A percentile compares a stretch with the other conserved stretches of the same genome.
Evolutionary conservation across 495 filamentous ascomycete species (phyloP).

Genomic region (Daldinia caldariorum): DNA sequence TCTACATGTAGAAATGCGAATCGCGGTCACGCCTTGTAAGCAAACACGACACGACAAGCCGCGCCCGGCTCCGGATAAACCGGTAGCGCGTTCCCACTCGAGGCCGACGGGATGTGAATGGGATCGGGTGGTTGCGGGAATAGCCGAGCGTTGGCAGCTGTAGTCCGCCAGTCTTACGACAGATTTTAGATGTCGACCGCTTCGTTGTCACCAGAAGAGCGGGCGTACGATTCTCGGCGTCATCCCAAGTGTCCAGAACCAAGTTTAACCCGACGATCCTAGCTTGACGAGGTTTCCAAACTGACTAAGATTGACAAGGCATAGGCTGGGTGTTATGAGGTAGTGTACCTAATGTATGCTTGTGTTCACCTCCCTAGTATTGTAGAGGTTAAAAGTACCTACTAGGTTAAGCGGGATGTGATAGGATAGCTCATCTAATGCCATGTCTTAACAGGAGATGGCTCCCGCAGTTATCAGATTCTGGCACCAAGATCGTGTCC

Average conservation of each 20-base stretch:
- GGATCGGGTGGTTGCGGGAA: constrained; percentile 31
- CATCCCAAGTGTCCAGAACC: constrained; percentile 6
- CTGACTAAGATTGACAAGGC: constrained; percentile 44
- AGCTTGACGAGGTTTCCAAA: constrained; percentile 26
- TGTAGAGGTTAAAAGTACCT: constrained; percentile 19
- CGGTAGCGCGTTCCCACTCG: constrained; percentile 29
- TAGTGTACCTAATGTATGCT: constrained; percentile 9
- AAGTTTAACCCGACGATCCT: constrained; percentile 33
- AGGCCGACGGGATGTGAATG: constrained; percentile 19
- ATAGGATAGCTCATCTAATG: constrained; percentile 22
- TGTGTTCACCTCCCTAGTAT: constrained; percentile 9
- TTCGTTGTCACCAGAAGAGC: constrained; percentile 27
- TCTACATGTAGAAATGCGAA: constrained; percentile 9
- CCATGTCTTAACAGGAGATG: constrained; percentile 7
- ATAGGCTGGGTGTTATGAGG: constrained; percentile 3
- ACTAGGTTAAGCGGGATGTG: constrained; percentile 14
- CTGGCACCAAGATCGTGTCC: constrained; percentile 40
- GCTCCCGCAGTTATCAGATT: constrained; percentile 33
- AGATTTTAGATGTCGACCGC: constrained; percentile 36
- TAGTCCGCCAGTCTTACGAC: constrained; percentile 44
- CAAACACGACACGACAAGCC: constrained; percentile 9
- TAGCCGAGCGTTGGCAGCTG: constrained; percentile 23
- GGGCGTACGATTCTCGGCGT: constrained; percentile 27
- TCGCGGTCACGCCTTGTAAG: constrained; percentile 10
- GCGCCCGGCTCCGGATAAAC: constrained; percentile 18